Base-by-base conservation (phyloP, 352 stramenopile genomes). In the Phytophthora constricta region DNA sequence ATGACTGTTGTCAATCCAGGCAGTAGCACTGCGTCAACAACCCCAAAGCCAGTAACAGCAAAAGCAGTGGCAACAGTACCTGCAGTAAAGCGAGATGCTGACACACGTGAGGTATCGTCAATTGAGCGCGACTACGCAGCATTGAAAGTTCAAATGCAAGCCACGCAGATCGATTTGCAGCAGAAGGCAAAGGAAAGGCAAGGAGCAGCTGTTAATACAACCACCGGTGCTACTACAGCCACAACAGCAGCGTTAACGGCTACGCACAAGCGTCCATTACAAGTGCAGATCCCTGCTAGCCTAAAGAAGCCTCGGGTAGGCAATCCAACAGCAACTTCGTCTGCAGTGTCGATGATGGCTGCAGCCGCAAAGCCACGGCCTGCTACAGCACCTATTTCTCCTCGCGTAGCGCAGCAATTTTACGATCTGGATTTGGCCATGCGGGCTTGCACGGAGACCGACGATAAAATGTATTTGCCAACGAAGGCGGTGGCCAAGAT, bases 401-500 rank as follows among this genome's bases (percentile, higher is more conserved):
- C 85, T 22, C 79, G 62, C 2, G 68, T 86, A 5, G 82, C 80
- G 2, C 78, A 93, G 68, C 79, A 90, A 46, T 65, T 91, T 50
- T 93, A 87, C 47, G 83, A 93, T 27, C 53, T 92, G 1, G 84
- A 92, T 62, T 54, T 91, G 56, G 72, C 69, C 7, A 78, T 74
- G 17, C 74, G 87, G 47, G 82, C 61, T n/a, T 89, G 72, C 57
- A 58, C 86, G 14, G 86, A 91, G 27, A 65, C 67, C 20, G 87
- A 95, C 5, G 84, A 92, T 16, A 87, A 87, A 42, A 79, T 95
- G 51, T 95, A 95, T 68, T 79, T 95, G 20, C 85, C 87, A 1
- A 20, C 74, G 3, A 90, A 91, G 37, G 68, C 70, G 2, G 76
- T 95, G n/a, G 64, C 77, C 4, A 93, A 92, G 51, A 78, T 95